Base-by-base conservation (phyloP, 2,329 filamentous ascomycete genomes). In the Ophiostoma populinum region DNA sequence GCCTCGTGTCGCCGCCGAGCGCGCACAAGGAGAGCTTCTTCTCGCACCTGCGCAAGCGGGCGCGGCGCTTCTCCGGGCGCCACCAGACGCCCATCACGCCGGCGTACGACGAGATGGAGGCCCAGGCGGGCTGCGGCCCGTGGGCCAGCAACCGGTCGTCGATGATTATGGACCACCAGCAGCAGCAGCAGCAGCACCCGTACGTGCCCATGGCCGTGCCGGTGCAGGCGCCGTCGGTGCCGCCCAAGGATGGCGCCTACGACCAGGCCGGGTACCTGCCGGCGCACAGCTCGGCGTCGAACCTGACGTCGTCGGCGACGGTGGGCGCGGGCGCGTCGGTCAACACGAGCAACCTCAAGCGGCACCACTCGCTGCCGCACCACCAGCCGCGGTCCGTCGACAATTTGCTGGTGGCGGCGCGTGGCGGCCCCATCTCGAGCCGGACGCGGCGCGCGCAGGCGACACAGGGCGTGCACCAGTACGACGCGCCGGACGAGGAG, bases 1-100 rank as follows among this genome's bases (percentile, higher is more conserved):
- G 76, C 16, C 62, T 86, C 17, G 74, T 70, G 12, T 90, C 83
- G 6, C 82, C 85, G 4, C 74, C 77, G 0, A 76, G 69, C 47
- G 80, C 70, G 13, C 80, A 85, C 38, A 92, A 92, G 51, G 90
- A 98, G 55, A 83, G 90, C 55, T 98, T 98, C 63, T 98, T 98
- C 58, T 95, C 90, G 1, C 90, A 98, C 52, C 67, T 98, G 7
- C 73, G 90, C 38, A 98, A 98, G 57, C 77, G 87, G 34, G 90
- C 92, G 19, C 73, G 90, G 46, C 71, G 90, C 45, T 76, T 98
- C 41, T 98, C 90, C 18, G 90, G 90, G 31, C 76, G 87, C 38
- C 85, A 93, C 50, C 81, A 87, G 51, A 76, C 75, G 11, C 77
- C 82, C 7, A 72, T 79, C 39, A 81, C 83, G 13, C 79, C 83